Evolutionary conservation across 2,329 filamentous ascomycete genomes (phyloP).

Genomic region (Aschersonia sp.): DNA sequence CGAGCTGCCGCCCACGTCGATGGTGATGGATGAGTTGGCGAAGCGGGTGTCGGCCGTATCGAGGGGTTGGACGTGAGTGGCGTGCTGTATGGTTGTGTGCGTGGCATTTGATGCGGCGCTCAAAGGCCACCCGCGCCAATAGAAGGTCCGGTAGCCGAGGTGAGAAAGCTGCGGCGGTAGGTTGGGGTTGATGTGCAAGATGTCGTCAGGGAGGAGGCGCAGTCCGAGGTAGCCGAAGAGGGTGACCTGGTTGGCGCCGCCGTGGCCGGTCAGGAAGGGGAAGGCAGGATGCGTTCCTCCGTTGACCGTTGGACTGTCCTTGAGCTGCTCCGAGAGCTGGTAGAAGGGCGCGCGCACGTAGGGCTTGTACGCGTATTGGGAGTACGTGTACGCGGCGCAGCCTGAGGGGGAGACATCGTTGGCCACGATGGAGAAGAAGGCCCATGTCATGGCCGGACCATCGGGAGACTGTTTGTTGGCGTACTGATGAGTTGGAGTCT

Average conservation of each 20-base stretch:
- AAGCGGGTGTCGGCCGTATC: conserved; percentile 38
- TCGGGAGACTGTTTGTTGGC: conserved; percentile 27
- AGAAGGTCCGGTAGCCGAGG: conserved; percentile 22
- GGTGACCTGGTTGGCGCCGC: conserved; percentile 52
- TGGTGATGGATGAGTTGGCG: conserved; percentile 36
- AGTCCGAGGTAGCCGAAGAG: conserved; percentile 56
- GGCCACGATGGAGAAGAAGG: conserved; percentile 53
- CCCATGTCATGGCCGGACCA: conserved; percentile 62
- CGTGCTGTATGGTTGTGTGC: conserved; percentile 10
- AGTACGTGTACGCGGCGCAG: conserved; percentile 54
- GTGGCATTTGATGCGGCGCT: conserved; percentile 11
- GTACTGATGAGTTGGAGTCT: conserved; percentile 6
- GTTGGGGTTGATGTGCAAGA: conserved; percentile 44
- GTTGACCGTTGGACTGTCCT: conserved; percentile 49
- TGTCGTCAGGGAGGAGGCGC: conserved; percentile 38
- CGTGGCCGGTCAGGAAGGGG: conserved; percentile 58
- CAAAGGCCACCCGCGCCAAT: conserved; percentile 14
- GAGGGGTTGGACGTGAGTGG: conserved; percentile 20
- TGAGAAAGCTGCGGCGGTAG: conserved; percentile 40
- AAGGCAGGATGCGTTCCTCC: conserved; percentile 36
- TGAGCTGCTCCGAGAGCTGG: conserved; percentile 54
- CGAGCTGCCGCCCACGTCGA: conserved; percentile 31
- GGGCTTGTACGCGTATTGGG: conserved; percentile 45
- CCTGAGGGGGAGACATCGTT: conserved; percentile 52
- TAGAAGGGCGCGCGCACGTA: conserved; percentile 55